These are phyloP conservation scores for Tubosaeta sp. DNA, from an alignment of 768 basidiomycete species.

Conservation along the genomic window DNA sequence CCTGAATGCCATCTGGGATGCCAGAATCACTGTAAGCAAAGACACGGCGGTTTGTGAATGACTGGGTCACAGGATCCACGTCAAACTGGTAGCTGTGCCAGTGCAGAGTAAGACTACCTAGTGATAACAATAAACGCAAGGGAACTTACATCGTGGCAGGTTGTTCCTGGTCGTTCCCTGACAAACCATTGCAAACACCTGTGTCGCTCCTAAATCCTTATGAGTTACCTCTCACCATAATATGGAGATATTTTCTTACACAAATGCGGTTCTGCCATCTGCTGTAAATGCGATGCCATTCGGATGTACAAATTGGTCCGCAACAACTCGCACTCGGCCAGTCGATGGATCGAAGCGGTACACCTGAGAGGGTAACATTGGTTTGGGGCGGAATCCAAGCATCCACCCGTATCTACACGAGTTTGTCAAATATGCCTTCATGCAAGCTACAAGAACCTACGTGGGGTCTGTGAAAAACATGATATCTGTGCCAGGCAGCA, in stretches of 20 bases:
- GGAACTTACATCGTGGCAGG: constrained; percentile 64
- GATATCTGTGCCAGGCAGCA: constrained; percentile 63
- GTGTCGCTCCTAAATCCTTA: constrained; percentile 30
- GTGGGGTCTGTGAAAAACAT: constrained; percentile 74
- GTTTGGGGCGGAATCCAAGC: constrained; percentile 61
- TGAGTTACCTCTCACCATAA: constrained; percentile 2
- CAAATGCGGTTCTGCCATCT: constrained; percentile 61
- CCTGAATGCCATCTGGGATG: constrained; percentile 62
- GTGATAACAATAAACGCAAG: neutral
- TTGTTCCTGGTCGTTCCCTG: constrained; percentile 50
- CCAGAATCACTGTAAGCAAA: constrained; percentile 68
- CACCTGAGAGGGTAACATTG: constrained; percentile 68
- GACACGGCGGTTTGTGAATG: constrained; percentile 57
- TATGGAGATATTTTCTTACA: constrained; percentile 35
- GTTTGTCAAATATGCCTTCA: neutral
- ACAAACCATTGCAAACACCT: constrained; percentile 35
- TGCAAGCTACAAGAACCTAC: constrained; percentile 35
- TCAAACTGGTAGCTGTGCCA: constrained; percentile 59
- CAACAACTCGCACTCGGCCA: constrained; percentile 63
- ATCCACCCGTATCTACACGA: constrained; percentile 56
- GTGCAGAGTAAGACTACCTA: neutral
- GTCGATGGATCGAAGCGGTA: constrained; percentile 67
- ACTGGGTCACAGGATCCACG: constrained; percentile 50
- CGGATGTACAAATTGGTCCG: constrained; percentile 65
- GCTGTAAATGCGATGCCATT: constrained; percentile 74